These are phyloP conservation scores for Epichloe aotearoae DNA, from an alignment of 2,329 filamentous ascomycete species.

Conservation along the genomic window DNA sequence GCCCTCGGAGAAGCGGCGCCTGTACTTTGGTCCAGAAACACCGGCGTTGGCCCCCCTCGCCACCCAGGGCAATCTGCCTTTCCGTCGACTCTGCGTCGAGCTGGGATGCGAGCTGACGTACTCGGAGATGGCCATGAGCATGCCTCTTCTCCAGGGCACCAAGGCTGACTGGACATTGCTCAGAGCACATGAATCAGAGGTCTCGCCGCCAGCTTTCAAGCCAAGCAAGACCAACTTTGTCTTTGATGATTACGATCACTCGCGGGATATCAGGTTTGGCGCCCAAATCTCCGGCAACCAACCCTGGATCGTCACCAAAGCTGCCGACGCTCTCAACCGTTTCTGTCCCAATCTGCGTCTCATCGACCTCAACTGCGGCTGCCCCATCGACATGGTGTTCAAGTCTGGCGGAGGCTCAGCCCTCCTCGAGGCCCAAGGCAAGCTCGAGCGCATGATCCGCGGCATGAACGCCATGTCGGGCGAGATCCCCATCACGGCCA, in stretches of 20 bases:
- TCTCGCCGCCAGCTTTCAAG: conserved; percentile 54
- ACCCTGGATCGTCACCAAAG: conserved; percentile 80
- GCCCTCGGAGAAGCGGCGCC: conserved; percentile 80
- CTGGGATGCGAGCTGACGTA: conserved; percentile 89
- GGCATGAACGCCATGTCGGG: conserved; percentile 93
- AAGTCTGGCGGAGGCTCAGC: conserved; percentile 80
- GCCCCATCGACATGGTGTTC: conserved; percentile 90
- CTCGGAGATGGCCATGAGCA: conserved; percentile 93
- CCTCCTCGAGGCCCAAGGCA: conserved; percentile 74
- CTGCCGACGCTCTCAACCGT: conserved; percentile 65
- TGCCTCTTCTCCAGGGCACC: conserved; percentile 78
- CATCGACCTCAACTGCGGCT: conserved; percentile 93
- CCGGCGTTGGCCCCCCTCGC: conserved; percentile 94
- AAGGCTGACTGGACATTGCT: conserved; percentile 91
- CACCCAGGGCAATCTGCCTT: conserved; percentile 92
- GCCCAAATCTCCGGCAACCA: conserved; percentile 89
- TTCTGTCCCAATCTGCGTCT: conserved; percentile 74
- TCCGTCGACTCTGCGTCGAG: conserved; percentile 77
- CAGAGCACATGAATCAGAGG: conserved; percentile 80
- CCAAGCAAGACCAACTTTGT: conserved; percentile 32
- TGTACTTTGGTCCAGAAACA: conserved; percentile 92
- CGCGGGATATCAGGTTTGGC: conserved; percentile 75
- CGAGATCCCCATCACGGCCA: conserved; percentile 83
- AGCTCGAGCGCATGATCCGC: conserved; percentile 85
- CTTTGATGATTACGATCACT: conserved; percentile 67